Percentiles rank a stretch among this genome's conserved stretches.
These are phyloP conservation scores for Mycena chlorophos DNA, from an alignment of 768 basidiomycete species.

Conservation along the genomic window DNA sequence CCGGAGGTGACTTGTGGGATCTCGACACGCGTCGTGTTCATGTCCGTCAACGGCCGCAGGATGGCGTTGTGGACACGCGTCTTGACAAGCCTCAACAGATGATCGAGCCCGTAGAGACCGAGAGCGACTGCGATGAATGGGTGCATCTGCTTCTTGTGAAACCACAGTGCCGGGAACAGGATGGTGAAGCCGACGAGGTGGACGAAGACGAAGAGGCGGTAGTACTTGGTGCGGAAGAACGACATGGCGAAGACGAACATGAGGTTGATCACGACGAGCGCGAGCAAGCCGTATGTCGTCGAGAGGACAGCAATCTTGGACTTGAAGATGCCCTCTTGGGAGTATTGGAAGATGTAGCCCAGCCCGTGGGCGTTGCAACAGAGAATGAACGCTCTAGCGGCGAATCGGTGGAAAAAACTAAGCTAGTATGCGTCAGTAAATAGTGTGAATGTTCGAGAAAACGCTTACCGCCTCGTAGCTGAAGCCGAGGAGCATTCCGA, in stretches of 20 bases:
- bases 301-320: constrained; percentile 26
- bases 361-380: constrained; percentile 44
- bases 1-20: constrained; percentile 47
- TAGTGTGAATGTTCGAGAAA: neutral
- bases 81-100: constrained; percentile 46
- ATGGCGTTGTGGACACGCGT: constrained; percentile 47
- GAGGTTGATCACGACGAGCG: constrained; percentile 38
- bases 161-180: constrained; percentile 45
- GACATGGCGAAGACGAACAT: constrained; percentile 50
- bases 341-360: constrained; percentile 43
- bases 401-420: constrained; percentile 59
- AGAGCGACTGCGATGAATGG: constrained; percentile 36
- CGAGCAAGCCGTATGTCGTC: constrained; percentile 40
- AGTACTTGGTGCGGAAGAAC: constrained; percentile 44
- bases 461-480: constrained; percentile 47
- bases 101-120: constrained; percentile 46
- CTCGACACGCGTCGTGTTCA: constrained; percentile 48
- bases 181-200: constrained; percentile 48
- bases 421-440: constrained; percentile 32
- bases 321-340: constrained; percentile 29
- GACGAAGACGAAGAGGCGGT: constrained; percentile 52
- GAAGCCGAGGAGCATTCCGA: constrained; percentile 44
- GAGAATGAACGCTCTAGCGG: constrained; percentile 45
- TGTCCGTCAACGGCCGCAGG: constrained; percentile 45
- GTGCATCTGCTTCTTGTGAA: constrained; percentile 43